A percentile compares a stretch with the other conserved stretches of the same genome.
phyloP scores from a whole-genome alignment of 148 eudicot genomes.

The Selenicereus undatus region DNA sequence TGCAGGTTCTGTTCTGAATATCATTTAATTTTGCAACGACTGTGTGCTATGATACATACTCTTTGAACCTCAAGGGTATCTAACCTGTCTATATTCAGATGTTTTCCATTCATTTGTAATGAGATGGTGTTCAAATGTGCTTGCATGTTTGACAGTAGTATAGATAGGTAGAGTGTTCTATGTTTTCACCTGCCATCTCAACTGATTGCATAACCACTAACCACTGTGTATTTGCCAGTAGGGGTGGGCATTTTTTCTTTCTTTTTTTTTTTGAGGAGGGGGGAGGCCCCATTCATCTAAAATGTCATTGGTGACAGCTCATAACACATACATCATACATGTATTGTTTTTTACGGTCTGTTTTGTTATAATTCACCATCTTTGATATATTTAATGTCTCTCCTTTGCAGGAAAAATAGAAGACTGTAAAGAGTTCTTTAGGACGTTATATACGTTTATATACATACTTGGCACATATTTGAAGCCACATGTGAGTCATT shows the following conservation, averaged over 20 bases:
- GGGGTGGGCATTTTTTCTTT: neutral
- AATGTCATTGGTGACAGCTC: neutral
- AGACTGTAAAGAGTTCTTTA: slow-evolving; percentile 62
- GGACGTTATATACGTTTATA: slow-evolving; percentile 59
- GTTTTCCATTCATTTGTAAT: neutral
- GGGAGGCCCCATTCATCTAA: neutral
- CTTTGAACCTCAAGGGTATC: neutral
- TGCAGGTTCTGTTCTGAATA: slow-evolving; percentile 40
- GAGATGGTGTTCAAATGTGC: neutral
- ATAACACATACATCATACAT: neutral
- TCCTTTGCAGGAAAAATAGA: slow-evolving; percentile 66
- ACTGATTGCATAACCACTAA: neutral
- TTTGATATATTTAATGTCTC: slow-evolving; percentile 1
- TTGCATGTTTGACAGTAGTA: neutral
- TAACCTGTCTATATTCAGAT: neutral
- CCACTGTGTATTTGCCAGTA: neutral
- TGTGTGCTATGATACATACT: neutral
- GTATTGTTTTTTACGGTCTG: slow-evolving; percentile 4
- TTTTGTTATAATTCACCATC: neutral
- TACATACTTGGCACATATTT: slow-evolving; percentile 75
- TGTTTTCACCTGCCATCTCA: neutral
- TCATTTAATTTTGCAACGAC: neutral
- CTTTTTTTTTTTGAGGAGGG: neutral
- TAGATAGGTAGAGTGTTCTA: neutral
- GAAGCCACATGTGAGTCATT: slow-evolving; percentile 89